Percentiles rank a stretch among this genome's conserved stretches.
Conservation (phyloP, 139 green algal species). For the Dunaliella sp. region DNA sequence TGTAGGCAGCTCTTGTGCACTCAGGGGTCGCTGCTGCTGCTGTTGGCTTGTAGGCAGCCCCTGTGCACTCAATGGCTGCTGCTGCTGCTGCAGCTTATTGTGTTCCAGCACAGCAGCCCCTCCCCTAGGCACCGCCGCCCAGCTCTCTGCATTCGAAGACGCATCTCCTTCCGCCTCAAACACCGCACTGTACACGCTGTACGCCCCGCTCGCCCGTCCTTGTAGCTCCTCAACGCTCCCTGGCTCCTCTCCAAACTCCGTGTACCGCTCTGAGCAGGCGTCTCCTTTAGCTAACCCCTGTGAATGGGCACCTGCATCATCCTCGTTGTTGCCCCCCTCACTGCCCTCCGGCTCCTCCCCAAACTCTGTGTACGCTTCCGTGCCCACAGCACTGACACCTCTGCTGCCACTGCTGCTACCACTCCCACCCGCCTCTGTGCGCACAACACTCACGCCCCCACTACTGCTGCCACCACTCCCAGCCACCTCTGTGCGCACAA, state of each 20-base stretch:
- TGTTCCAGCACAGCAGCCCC: too few relatives aligned
- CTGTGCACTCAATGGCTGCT: neutral
- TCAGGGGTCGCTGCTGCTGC: neutral
- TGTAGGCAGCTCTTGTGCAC: too few relatives aligned
- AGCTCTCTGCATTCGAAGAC: too few relatives aligned
- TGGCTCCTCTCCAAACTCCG: neutral
- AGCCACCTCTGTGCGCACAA: neutral
- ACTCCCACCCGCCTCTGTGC: neutral
- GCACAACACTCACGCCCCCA: neutral
- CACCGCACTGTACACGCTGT: neutral
- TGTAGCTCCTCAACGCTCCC: too few relatives aligned
- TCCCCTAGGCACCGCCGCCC: too few relatives aligned
- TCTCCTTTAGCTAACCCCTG: too few relatives aligned
- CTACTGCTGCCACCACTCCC: neutral
- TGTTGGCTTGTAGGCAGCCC: too few relatives aligned
- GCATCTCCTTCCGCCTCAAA: neutral
- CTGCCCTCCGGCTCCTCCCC: neutral
- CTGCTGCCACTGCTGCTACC: neutral
- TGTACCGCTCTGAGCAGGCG: neutral
- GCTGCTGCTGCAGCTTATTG: too few relatives aligned
- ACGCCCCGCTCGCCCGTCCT: too few relatives aligned
- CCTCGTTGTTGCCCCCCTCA: neutral
- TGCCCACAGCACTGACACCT: neutral
- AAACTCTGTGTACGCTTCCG: neutral
- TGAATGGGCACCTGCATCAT: too few relatives aligned